Percentiles rank a stretch among this genome's conserved stretches.
phyloP scores from a whole-genome alignment of 257 asterid species.

The Perilla frutescens region DNA sequence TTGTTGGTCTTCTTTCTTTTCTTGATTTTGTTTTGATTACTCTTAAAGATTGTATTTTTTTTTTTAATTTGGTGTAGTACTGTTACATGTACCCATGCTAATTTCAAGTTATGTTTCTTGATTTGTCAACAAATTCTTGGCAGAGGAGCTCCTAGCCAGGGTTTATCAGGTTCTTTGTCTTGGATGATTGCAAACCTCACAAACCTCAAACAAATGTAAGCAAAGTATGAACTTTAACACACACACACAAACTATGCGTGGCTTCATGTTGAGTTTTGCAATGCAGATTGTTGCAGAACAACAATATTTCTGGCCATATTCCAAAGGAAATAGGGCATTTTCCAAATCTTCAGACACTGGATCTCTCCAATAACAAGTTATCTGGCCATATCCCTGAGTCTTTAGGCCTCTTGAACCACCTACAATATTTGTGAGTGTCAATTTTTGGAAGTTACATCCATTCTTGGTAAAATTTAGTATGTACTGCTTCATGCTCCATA shows the following conservation, averaged over 20 bases:
- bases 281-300: conserved; percentile 79
- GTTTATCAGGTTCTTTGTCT: conserved; percentile 84
- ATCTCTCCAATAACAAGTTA: conserved; percentile 78
- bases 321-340: conserved; percentile 79
- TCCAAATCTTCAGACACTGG: conserved; percentile 78
- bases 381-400: conserved; percentile 76
- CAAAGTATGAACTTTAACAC: neutral
- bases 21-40: neutral
- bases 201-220: conserved; percentile 96
- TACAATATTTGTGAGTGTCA: conserved; percentile 76
- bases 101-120: conserved; percentile 24
- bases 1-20: conserved; percentile 47
- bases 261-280: conserved; percentile 14
- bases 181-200: conserved; percentile 85
- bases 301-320: conserved; percentile 79
- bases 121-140: conserved; percentile 11
- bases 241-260: neutral
- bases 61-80: neutral
- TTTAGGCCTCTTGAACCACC: conserved; percentile 61
- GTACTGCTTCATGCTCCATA: conserved; percentile 21
- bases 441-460: neutral
- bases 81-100: conserved; percentile 5
- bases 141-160: conserved; percentile 99
- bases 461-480: conserved; percentile 29
- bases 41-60: neutral